phyloP scores from a whole-genome alignment of 306 rosid species.

The Alnus rubra region DNA sequence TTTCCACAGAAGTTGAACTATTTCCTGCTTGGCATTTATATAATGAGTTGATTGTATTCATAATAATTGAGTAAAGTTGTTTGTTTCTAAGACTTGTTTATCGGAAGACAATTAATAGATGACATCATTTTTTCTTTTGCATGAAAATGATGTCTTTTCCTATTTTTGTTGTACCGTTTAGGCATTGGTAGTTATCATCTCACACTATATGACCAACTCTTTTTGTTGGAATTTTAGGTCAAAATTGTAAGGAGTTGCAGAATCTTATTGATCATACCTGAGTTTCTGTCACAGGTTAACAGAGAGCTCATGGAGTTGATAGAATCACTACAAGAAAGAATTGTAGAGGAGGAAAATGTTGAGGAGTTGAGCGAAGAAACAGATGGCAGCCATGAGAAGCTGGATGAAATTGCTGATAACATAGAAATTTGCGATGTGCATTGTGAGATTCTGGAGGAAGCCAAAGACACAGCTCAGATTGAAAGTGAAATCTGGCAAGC shows the following conservation, averaged over 20 bases:
- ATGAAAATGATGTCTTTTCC: neutral
- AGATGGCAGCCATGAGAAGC: neutral
- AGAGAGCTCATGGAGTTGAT: constrained; percentile 58
- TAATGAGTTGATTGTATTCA: neutral
- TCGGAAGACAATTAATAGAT: neutral
- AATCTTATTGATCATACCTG: constrained; percentile 12
- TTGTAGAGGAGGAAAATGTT: constrained; percentile 28
- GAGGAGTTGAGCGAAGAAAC: constrained; percentile 28
- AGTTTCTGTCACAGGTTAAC: constrained; percentile 55
- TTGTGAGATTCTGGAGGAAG: neutral
- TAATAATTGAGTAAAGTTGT: neutral
- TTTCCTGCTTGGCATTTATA: neutral
- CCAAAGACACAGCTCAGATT: neutral
- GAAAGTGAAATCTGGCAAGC: neutral
- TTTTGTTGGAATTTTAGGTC: neutral
- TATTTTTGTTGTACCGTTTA: neutral
- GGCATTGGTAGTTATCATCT: neutral
- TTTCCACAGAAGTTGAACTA: neutral
- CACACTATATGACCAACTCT: neutral
- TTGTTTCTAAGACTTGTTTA: neutral
- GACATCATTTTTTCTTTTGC: neutral
- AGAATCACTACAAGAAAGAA: constrained; percentile 49
- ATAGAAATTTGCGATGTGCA: neutral
- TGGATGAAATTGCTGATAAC: neutral
- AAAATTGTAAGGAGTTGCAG: neutral